Evolutionary conservation across 148 eudicot genomes (phyloP), one percentile per base, ranked within the genome.

Genomic region (Dysphania ambrosioides): DNA sequence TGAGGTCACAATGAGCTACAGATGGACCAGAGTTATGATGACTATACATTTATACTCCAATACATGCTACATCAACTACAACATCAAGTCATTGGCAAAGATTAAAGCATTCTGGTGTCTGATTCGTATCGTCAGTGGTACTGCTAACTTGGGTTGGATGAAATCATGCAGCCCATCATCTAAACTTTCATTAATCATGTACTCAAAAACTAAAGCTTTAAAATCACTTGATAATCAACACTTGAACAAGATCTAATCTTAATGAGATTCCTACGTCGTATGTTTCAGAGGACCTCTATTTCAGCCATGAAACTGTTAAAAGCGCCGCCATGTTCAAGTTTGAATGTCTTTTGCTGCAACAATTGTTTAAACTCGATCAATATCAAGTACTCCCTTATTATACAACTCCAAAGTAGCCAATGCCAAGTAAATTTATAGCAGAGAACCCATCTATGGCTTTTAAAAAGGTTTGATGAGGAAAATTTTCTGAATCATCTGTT

Each of bases 1-100:
- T 85, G 13, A 85, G 75, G 61, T 85, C 88, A 68, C 88, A 82
- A 30, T 85, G 88, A 62, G 70, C 65, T 15, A 82, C 51, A 2
- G 71, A 23, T 12, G 34, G 56, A 24, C 40, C 77, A 73, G 74
- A 74, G 0, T 66, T 59, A 27, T 49, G 49, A 49, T 82, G 88
- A 16, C 82, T 82, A 79, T n/a, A n/a, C n/a, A n/a, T n/a, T n/a
- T n/a, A n/a, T 85, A 85, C 8, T 83, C 78, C 18, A 86, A 51
- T 16, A 85, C 82, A 44, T 18, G 85, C 87, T 29, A 86, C 83
- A 72, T 81, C 85, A 31, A 73, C 77, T 41, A 74, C 80, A 60
- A 66, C 58, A 23, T 59, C 63, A 16, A 78, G 34, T 32, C 77
- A 59, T 21, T 66, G 44, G 12, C 1, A 21, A 42, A 42, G 10